A percentile compares a stretch with the other conserved stretches of the same genome.
Conservation (phyloP, 306 rosid genomes). For the Herpetospermum pedunculosum region DNA sequence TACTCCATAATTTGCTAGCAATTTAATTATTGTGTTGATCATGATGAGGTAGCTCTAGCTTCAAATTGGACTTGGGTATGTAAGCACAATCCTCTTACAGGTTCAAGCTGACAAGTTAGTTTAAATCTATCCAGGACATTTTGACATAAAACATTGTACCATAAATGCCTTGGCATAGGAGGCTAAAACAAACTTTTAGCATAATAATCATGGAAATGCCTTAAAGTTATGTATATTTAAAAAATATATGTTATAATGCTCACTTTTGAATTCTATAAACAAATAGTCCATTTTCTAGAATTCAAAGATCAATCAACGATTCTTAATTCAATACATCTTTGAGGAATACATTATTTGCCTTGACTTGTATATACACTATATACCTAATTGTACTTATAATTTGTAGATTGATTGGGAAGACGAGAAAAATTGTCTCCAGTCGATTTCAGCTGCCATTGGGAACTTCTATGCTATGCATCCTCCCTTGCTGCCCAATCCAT, state of each 20-base stretch:
- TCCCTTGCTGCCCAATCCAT: constrained; percentile 81
- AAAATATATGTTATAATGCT: not conserved
- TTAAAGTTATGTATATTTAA: not conserved
- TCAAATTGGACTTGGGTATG: not conserved
- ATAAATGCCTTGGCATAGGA: not conserved
- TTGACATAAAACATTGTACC: not conserved
- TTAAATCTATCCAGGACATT: not conserved
- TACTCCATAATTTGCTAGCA: not conserved
- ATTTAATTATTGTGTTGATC: not conserved
- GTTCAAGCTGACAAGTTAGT: no score
- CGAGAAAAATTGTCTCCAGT: constrained; percentile 63
- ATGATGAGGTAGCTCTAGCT: not conserved
- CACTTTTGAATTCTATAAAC: not conserved
- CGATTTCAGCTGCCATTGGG: constrained; percentile 75
- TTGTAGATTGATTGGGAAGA: constrained; percentile 78
- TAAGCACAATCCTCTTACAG: no score
- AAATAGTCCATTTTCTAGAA: not conserved
- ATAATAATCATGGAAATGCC: not conserved
- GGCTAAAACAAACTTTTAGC: not conserved
- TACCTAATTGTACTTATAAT: not conserved
- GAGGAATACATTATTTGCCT: not conserved
- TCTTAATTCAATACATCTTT: not conserved
- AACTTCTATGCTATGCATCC: constrained; percentile 91
- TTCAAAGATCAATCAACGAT: not conserved
- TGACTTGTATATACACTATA: not conserved